Percentiles rank a stretch among this genome's conserved stretches.
Evolutionary conservation across 805 yeast genomes (phyloP).

Genomic region (Saccharomycopsis malanga): DNA sequence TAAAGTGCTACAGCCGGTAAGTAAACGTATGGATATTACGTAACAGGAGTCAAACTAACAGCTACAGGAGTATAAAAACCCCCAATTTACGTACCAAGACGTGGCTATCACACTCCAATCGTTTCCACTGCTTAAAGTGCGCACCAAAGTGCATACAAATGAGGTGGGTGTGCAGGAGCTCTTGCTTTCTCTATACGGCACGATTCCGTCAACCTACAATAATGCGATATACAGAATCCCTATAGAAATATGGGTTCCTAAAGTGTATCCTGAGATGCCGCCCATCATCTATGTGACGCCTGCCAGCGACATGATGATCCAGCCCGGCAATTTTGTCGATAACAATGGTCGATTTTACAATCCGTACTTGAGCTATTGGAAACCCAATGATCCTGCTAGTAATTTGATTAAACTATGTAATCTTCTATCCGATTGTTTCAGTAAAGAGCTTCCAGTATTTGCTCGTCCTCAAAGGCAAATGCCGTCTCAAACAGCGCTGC

Average conservation of each 20-base stretch:
- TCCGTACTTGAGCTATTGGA: conserved; percentile 62
- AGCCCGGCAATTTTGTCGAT: conserved; percentile 62
- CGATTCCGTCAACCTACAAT: conserved; percentile 31
- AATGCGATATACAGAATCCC: conserved; percentile 40
- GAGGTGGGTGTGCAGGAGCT: conserved; percentile 53
- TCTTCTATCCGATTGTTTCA: conserved; percentile 32
- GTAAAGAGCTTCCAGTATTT: conserved; percentile 39
- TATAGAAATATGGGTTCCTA: conserved; percentile 71
- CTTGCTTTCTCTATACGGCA: conserved; percentile 59
- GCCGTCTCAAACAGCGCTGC: neutral
- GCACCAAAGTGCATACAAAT: conserved; percentile 58
- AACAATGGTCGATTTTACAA: conserved; percentile 64
- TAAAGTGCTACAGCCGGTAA: conserved; percentile 44
- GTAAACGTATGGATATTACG: neutral
- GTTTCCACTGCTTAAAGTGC: conserved; percentile 50
- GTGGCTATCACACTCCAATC: conserved; percentile 44
- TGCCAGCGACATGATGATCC: conserved; percentile 39
- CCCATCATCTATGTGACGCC: conserved; percentile 65
- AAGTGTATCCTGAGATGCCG: conserved; percentile 55
- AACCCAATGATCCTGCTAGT: conserved; percentile 24
- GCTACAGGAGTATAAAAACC: conserved; percentile 45
- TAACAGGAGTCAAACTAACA: neutral
- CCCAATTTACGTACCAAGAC: conserved; percentile 59
- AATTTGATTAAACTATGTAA: conserved; percentile 30
- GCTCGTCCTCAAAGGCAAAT: conserved; percentile 9